Base-by-base conservation (phyloP, 2,329 filamentous ascomycete species). In the Pyricularia grisea region DNA sequence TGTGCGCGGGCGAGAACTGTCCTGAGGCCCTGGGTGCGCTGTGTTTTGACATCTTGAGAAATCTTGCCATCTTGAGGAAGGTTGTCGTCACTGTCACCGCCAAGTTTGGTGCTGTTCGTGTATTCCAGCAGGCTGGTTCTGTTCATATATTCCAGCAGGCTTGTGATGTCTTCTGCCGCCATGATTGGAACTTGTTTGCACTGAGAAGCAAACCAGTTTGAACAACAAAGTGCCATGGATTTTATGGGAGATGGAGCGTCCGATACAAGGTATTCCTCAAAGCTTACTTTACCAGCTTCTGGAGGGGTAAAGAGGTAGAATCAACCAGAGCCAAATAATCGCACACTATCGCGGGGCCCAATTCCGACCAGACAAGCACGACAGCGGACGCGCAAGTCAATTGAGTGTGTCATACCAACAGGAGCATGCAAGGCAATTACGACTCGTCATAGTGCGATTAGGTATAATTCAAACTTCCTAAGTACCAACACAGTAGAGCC, bases 1-100 rank as follows among this genome's bases (percentile, higher is more conserved):
- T 79, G 76, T 20, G 81, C 80, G 2, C 74, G 74, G 9, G 73
- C 73, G 58, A 85, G 74, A 0, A 85, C 78, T 0, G 76, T 75
- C 10, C 75, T 74, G 20, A 87, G 72, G 23, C 70, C 67, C 27
- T 68, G 70, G 11, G 71, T 70, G 63, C 74, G 72, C 50, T 69
- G 71, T 7, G 69, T 69, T 9, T 65, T 70, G 67, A 73, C 75
- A n/a, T 73, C 70, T 12, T 72, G 67, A 50, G 67, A 14, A 27
- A 71, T 27, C 27, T 65, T 70, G 67, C 73, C 75, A n/a, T 73
- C 70, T 12, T 72, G 67, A 50, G 67, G 17, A 27, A 71, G 61
- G 27, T 71, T 70, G 10, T 72, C 72, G 23, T 73, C 73, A 23
- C 73, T 71, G 27, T 76, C 76, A 17, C 42, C 66, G 20, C 55